Conservation (phyloP, 1,284 basidiomycete genomes). For the Sporisorium iseilematis-ciliati region DNA sequence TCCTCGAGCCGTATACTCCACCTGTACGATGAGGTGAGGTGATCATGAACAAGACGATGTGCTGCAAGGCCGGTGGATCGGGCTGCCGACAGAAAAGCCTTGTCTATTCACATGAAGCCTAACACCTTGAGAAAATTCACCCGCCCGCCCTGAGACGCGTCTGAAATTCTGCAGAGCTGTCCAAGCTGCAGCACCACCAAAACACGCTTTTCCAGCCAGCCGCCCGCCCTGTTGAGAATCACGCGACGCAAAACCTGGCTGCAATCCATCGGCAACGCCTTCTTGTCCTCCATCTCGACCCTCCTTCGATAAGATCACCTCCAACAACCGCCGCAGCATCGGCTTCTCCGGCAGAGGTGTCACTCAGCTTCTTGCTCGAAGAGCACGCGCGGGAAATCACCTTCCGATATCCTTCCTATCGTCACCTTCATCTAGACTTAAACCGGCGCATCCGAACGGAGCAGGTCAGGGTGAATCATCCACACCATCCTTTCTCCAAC, state of each 20-base stretch:
- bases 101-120: not conserved
- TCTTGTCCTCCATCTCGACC: conserved; percentile 29
- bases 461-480: not conserved
- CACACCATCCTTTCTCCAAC: not conserved
- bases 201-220: conserved; percentile 39
- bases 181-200: conserved; percentile 13
- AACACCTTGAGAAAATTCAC: not conserved
- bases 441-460: not conserved
- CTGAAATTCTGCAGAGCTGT: conserved; percentile 5
- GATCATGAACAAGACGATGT: no score
- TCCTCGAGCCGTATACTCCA: no score
- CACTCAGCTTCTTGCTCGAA: not conserved
- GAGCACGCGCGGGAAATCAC: not conserved
- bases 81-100: not conserved
- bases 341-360: conserved; percentile 9
- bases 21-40: no score
- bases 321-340: conserved; percentile 4
- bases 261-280: conserved; percentile 17
- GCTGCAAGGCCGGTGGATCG: no score
- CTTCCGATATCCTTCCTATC: not conserved
- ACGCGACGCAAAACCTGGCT: conserved; percentile 30
- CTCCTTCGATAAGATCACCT: conserved; percentile 8
- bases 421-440: not conserved
- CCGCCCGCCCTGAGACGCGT: conserved; percentile 12
- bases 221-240: conserved; percentile 16